phyloP scores from a whole-genome alignment of 2,329 filamentous ascomycete genomes.

The Nemania abortiva region DNA sequence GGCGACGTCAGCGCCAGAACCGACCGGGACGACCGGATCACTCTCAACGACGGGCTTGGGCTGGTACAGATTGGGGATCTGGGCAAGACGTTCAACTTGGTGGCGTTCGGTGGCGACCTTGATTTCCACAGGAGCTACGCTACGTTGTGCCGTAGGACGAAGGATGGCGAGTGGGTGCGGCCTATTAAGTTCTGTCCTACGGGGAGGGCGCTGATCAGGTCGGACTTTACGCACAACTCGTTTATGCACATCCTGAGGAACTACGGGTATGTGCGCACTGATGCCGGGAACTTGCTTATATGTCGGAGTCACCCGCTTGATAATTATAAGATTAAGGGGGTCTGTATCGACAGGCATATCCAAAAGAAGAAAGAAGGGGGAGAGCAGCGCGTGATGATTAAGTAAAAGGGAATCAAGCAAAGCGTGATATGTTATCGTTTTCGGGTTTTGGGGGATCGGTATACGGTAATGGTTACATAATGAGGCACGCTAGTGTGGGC shows the following conservation, averaged over 20 bases:
- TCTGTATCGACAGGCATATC: constrained; percentile 34
- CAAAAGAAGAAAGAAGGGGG: constrained; percentile 10
- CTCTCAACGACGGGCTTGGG: constrained; percentile 44
- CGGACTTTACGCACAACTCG: constrained; percentile 44
- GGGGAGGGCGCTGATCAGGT: constrained; percentile 44
- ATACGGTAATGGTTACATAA: neutral
- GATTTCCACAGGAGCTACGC: constrained; percentile 38
- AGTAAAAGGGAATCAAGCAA: neutral
- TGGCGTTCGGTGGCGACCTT: constrained; percentile 44
- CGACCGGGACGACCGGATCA: constrained; percentile 41
- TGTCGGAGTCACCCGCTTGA: constrained; percentile 19
- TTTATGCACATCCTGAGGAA: constrained; percentile 28
- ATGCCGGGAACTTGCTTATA: constrained; percentile 36
- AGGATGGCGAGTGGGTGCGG: constrained; percentile 22
- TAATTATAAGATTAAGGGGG: constrained; percentile 32
- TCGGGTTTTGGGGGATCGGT: neutral
- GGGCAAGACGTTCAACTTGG: constrained; percentile 43
- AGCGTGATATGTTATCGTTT: neutral
- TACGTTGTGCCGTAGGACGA: constrained; percentile 34
- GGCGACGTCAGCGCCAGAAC: constrained; percentile 23
- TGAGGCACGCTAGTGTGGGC: too few relatives aligned
- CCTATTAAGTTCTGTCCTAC: constrained; percentile 26
- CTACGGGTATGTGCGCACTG: constrained; percentile 35
- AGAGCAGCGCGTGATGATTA: constrained; percentile 13
- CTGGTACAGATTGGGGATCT: constrained; percentile 47